A percentile compares a stretch with the other conserved stretches of the same genome.
These are phyloP conservation scores for Botryotinia globosa DNA, from an alignment of 2,329 filamentous ascomycete species.

Conservation along the genomic window DNA sequence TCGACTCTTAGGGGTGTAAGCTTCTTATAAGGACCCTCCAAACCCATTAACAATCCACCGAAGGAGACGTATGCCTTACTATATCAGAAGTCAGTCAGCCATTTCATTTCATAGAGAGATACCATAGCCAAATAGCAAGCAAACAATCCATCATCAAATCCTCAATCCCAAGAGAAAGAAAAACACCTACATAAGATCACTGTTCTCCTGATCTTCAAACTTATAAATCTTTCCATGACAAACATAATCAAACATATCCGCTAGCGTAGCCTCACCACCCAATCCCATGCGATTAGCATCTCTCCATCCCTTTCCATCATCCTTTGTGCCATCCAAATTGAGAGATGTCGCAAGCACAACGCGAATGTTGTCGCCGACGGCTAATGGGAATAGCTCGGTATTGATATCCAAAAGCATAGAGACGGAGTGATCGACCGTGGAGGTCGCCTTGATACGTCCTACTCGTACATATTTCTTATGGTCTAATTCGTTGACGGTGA, in stretches of 20 bases:
- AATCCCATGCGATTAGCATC: conserved; percentile 59
- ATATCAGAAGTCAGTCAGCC: conserved; percentile 25
- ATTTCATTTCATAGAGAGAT: neutral
- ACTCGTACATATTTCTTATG: conserved; percentile 93
- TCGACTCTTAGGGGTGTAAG: conserved; percentile 88
- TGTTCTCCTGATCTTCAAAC: conserved; percentile 76
- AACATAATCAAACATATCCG: conserved; percentile 84
- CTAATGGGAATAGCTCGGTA: conserved; percentile 81
- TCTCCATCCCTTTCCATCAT: conserved; percentile 77
- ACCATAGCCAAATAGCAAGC: neutral
- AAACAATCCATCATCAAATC: neutral
- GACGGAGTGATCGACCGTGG: conserved; percentile 65
- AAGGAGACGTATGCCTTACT: conserved; percentile 96
- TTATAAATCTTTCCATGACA: conserved; percentile 87
- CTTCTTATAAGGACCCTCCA: conserved; percentile 95
- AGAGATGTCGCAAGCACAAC: conserved; percentile 83
- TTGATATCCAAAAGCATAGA: conserved; percentile 89
- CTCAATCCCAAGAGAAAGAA: neutral
- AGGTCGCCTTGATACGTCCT: conserved; percentile 76
- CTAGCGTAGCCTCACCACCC: conserved; percentile 57
- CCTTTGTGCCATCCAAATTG: conserved; percentile 78
- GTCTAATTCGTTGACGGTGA: conserved; percentile 77
- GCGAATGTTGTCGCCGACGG: conserved; percentile 71
- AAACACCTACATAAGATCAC: conserved; percentile 75
- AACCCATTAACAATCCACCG: conserved; percentile 82